Percentiles rank a stretch among this genome's conserved stretches.
phyloP scores from a whole-genome alignment of 1,284 basidiomycete species.

The Ganoderma leucocontextum region DNA sequence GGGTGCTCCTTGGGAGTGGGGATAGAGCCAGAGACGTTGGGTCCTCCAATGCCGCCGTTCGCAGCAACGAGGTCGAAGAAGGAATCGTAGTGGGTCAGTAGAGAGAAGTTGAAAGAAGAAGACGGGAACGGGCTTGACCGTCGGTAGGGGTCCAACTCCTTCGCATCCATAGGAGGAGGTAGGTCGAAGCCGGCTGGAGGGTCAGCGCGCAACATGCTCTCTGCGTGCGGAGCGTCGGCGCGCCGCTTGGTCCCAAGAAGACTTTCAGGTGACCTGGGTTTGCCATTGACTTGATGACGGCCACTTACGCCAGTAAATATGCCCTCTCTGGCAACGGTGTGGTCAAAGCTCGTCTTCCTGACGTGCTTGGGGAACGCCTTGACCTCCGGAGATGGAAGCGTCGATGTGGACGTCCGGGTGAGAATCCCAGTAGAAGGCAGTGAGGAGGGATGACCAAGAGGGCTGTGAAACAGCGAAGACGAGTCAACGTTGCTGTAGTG shows the following conservation, averaged over 20 bases:
- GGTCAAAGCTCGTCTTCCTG: constrained; percentile 92
- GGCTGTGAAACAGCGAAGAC: constrained; percentile 57
- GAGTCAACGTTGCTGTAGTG: constrained; percentile 38
- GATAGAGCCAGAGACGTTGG: constrained; percentile 33
- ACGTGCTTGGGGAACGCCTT: constrained; percentile 82
- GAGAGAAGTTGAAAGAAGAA: constrained; percentile 81
- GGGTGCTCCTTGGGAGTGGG: constrained; percentile 35
- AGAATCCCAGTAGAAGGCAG: constrained; percentile 67
- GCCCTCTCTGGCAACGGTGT: constrained; percentile 79
- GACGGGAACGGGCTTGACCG: constrained; percentile 70
- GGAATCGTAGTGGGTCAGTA: constrained; percentile 67
- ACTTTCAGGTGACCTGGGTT: constrained; percentile 69
- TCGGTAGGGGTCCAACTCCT: constrained; percentile 38
- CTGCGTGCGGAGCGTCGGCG: constrained; percentile 76
- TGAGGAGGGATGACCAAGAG: constrained; percentile 70
- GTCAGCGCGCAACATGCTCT: constrained; percentile 80
- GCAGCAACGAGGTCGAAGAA: constrained; percentile 61
- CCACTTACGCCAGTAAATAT: constrained; percentile 65
- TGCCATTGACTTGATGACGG: constrained; percentile 82
- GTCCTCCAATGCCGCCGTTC: constrained; percentile 15
- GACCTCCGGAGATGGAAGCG: constrained; percentile 51
- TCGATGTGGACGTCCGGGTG: constrained; percentile 51
- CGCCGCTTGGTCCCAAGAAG: constrained; percentile 75
- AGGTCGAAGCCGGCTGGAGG: constrained; percentile 63
- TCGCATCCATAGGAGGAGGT: constrained; percentile 38